Evolutionary conservation across 805 yeast genomes (phyloP), one percentile per base, ranked within the genome.

Genomic region (Candida pini): DNA sequence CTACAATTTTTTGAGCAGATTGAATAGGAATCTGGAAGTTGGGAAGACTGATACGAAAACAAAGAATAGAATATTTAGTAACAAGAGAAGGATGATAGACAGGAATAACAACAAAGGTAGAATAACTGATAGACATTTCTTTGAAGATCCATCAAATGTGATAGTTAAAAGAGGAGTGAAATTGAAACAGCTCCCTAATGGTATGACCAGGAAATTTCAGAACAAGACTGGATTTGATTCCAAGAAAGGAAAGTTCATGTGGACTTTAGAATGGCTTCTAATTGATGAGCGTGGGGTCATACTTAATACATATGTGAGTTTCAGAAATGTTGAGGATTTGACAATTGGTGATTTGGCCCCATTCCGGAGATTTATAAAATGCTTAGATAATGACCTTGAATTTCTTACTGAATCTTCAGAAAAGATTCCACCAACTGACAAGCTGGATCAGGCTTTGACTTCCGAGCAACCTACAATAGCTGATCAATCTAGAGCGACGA

Each of bases 231-330:
- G 78, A 3, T 83, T 76, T 69, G 89, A 86, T 53, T 73, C 75
- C 52, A 69, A 69, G 40, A 59, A 66, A 40, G 73, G 77, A 33
- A 54, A 70, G 6, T 86, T 72, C 53, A 72, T 71, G 13, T 87
- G 96, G 96, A 80, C 94, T 0, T 58, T 87, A 0, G 95, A 87
- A 53, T 82, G 87, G 84, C 51, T 73, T 1, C 40, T 78, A 2
- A 54, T 71, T 4, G 51, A 53, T 9, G 44, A 28, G 1, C 18
- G 53, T 1, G 35, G 45, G 31, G 13, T 39, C 5, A 28, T 26
- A 8, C 28, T 49, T 13, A 40, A 45, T 24, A 41, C 41, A 15
- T 44, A 39, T 12, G 34, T 49, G n/a, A 69, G 71, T 38, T 69
- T 52, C 38, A 60, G 69, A 29, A 48, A 68, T 13, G 60, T 59